Evolutionary conservation across 768 basidiomycete species (phyloP), one percentile per base, ranked within the genome.

Genomic region (Termitomyces sp.): DNA sequence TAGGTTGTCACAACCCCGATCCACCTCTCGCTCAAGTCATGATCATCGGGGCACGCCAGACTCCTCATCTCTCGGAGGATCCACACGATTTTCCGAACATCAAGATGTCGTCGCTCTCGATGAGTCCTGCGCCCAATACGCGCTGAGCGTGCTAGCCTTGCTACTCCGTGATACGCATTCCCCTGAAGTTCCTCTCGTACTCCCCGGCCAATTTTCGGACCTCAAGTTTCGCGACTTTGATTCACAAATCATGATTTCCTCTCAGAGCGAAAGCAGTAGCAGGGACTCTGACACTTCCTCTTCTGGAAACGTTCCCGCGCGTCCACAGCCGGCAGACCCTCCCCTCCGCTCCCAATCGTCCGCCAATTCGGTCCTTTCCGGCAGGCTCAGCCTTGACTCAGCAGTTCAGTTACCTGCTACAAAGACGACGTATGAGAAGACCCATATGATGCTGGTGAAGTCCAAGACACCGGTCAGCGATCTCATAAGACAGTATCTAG

Each of bases 141-240:
- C 93, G 46, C 74, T 94, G 53, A 86, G 85, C 67, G 86, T 94
- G 44, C 86, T 94, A 83, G 80, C 91, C 18, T 72, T 87, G n/a
- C 91, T 90, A 68, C 79, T 93, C 36, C 82, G 90, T 18, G 86
- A 91, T 67, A 87, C 88, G 0, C 76, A 83, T 0, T 74, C 80
- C 34, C 70, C 77, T 22, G 85, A 88, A 18, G 71, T 74, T 32
- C 83, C 83, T 18, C 66, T 76, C 20, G 73, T 82, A 66, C 79
- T 83, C 20, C 82, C 83, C 22, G 84, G 79, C 61, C 76, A 81
- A 32, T 84, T 80, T 22, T 81, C 86, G 39, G 78, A 78, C 58
- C 80, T 87, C 48, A 77, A 85, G 1, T 87, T 90, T 65, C 83
- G 87, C 37, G 89, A 90, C 67, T 89, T 85, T 63, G 87, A 90